Evolutionary conservation across 148 eudicot genomes (phyloP).

Genomic region (Agrostemma githago): DNA sequence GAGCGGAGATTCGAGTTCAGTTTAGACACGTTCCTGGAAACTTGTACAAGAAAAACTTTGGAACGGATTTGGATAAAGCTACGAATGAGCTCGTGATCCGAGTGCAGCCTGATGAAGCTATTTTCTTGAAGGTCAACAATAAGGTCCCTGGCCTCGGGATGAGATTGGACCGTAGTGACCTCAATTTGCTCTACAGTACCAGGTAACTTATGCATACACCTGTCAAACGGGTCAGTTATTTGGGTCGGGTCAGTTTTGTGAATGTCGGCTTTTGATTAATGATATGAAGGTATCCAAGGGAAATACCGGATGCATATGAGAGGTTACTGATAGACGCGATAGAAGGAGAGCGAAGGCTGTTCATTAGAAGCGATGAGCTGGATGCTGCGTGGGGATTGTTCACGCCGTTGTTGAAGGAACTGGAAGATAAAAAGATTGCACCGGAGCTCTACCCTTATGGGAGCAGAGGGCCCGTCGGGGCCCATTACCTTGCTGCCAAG

Average conservation of each 20-base stretch:
- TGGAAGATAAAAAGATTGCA: conserved; percentile 60
- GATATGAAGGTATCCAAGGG: conserved; percentile 52
- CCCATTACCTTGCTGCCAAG: conserved; percentile 78
- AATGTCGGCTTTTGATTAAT: background rate
- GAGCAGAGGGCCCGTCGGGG: conserved; percentile 78
- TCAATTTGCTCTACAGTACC: conserved; percentile 67
- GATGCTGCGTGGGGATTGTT: conserved; percentile 88
- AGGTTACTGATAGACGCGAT: conserved; percentile 71
- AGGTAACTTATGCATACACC: conserved; percentile 26
- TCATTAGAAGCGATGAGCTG: conserved; percentile 90
- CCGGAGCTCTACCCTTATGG: conserved; percentile 80
- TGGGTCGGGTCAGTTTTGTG: background rate
- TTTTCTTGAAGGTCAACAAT: conserved; percentile 71
- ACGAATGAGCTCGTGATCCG: conserved; percentile 88
- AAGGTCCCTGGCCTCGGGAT: conserved; percentile 92
- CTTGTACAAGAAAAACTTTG: conserved; percentile 52
- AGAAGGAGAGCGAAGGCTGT: conserved; percentile 80
- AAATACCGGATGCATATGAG: conserved; percentile 86
- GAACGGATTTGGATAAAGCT: conserved; percentile 54
- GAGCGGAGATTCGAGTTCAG: conserved; percentile 83
- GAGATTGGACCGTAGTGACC: conserved; percentile 73
- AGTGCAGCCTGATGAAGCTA: conserved; percentile 83
- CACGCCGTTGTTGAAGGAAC: conserved; percentile 63
- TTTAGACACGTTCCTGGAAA: conserved; percentile 92
- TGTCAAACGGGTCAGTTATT: no score